Base-by-base conservation (phyloP, 345 rosid species). In the Salix viminalis region DNA sequence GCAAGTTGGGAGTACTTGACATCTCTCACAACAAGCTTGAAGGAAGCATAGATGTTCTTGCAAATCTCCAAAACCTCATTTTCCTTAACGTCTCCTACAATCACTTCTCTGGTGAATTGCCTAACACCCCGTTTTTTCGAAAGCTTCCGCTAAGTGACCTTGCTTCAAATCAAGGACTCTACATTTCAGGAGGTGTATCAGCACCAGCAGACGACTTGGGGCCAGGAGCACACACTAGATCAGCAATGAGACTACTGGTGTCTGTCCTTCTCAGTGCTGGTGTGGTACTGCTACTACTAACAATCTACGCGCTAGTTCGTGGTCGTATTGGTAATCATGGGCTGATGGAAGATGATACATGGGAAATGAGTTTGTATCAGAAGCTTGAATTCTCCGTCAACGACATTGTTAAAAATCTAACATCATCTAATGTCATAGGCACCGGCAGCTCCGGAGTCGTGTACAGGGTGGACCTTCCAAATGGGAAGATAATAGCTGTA, bases 361-460 rank as follows among this genome's bases (percentile, higher is more conserved):
- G 98, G 98, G 91, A 90, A 79, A 88, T 93, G 76, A 90, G 90
- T 14, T 84, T 93, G 34, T 95, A 89, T 80, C 97, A 95, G 76
- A 95, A 95, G 80, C 90, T 93, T 2, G 96, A 91, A 6, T 89
- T 93, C 82, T 90, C 98, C 1, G 81, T 93, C 21, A 94, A 89
- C 66, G 96, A 91, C 76, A 81, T 91, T 48, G 83, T 93, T 18
- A 79, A 73, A 48, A 85, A 90, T 66, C 82, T 95, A 36, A 90
- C 90, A 23, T 90, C 97, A 7, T 82, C 94, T 0, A 95, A 93
- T 77, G 98, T 95, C 65, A 93, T 95, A 39, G 99, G 99, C 70
- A 95, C 97, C 0, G 99, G 99, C 58, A 91, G 99, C 89, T 95
- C 99, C 1, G 99, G 99, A 46, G 98, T 95, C 2, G 99, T 95